Conservation (phyloP, 2,329 filamentous ascomycete species). For the Capronia americana region DNA sequence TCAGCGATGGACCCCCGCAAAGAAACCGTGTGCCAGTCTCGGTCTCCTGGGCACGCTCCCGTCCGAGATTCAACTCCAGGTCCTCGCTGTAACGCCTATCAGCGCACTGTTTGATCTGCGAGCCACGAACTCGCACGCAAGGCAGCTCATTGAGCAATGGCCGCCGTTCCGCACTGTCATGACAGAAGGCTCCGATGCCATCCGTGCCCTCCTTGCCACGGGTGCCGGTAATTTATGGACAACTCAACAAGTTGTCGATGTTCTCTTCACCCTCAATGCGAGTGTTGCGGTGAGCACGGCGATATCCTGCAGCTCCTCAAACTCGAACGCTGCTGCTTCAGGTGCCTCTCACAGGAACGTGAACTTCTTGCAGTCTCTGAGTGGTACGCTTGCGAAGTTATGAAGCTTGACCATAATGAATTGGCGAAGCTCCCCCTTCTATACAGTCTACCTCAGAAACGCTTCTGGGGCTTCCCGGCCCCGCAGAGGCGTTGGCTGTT, state of each 20-base stretch:
- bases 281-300: conserved; percentile 26
- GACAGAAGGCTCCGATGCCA: conserved; percentile 15
- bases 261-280: conserved; percentile 25
- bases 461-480: conserved; percentile 26
- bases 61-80: conserved; percentile 12
- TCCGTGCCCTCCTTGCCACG: conserved; percentile 24
- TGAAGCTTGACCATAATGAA: conserved; percentile 18
- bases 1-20: conserved; percentile 10
- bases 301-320: conserved; percentile 27
- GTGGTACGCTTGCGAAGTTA: conserved; percentile 12
- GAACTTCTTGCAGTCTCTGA: conserved; percentile 24
- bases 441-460: conserved; percentile 21
- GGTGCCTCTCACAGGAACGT: conserved; percentile 31
- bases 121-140: conserved; percentile 16
- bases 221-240: conserved; percentile 24
- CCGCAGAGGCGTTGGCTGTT: not conserved
- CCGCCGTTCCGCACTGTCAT: conserved; percentile 20
- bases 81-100: conserved; percentile 15
- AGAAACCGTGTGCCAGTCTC: not conserved
- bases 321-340: conserved; percentile 29
- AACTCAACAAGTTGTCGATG: conserved; percentile 16
- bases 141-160: conserved; percentile 25
- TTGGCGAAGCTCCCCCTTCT: conserved; percentile 19
- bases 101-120: conserved; percentile 20
- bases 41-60: conserved; percentile 23